A percentile compares a stretch with the other conserved stretches of the same genome.
Evolutionary conservation across 352 stramenopile genomes (phyloP).

Genomic region (Phytophthora meadii): DNA sequence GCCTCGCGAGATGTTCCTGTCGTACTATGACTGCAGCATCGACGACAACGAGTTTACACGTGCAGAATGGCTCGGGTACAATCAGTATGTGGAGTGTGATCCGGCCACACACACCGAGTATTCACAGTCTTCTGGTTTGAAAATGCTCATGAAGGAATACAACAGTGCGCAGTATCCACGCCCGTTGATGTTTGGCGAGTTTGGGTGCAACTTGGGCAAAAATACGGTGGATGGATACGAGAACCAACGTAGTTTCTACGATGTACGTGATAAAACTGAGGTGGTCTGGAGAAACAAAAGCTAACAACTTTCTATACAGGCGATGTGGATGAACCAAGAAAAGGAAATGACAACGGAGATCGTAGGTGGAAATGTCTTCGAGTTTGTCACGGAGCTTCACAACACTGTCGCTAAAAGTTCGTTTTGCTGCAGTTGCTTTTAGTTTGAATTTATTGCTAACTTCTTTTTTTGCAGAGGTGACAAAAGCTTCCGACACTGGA

Average conservation of each 20-base stretch:
- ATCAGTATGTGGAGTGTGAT: slow-evolving; percentile 76
- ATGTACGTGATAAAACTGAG: slow-evolving; percentile 32
- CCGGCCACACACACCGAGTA: slow-evolving; percentile 59
- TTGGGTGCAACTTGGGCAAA: slow-evolving; percentile 70
- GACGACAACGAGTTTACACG: slow-evolving; percentile 54
- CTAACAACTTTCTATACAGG: slow-evolving; percentile 51
- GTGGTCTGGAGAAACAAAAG: slow-evolving; percentile 21
- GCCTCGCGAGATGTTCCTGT: slow-evolving; percentile 58
- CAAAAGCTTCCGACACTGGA: slow-evolving; percentile 52
- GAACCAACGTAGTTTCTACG: slow-evolving; percentile 72
- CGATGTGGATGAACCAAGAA: slow-evolving; percentile 82
- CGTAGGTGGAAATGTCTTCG: slow-evolving; percentile 78
- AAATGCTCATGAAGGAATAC: slow-evolving; percentile 75
- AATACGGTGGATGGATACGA: slow-evolving; percentile 78
- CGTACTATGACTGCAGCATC: slow-evolving; percentile 75
- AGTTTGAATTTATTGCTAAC: background rate
- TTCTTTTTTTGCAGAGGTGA: slow-evolving; percentile 33
- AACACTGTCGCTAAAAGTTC: slow-evolving; percentile 46
- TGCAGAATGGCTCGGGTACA: slow-evolving; percentile 66
- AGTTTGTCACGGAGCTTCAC: slow-evolving; percentile 71
- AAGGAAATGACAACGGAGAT: slow-evolving; percentile 47
- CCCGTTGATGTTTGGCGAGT: slow-evolving; percentile 82
- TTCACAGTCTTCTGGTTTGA: slow-evolving; percentile 58
- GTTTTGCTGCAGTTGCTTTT: too few species aligned
- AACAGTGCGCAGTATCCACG: slow-evolving; percentile 44